Evolutionary conservation across 768 basidiomycete species (phyloP), one percentile per base, ranked within the genome.

Genomic region (Tricholomella constricta): DNA sequence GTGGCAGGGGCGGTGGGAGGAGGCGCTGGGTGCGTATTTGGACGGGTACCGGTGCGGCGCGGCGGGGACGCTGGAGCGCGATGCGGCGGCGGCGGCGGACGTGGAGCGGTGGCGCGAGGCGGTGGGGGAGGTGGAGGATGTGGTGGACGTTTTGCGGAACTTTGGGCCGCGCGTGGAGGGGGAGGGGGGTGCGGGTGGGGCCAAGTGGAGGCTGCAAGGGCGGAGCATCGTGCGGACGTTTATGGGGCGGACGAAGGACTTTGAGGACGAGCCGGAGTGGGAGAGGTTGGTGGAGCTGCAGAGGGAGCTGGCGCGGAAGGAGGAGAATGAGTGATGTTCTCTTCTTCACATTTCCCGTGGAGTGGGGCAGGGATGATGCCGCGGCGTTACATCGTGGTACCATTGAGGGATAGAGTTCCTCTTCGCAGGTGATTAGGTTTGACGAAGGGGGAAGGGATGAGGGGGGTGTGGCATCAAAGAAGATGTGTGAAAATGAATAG

Each of bases 181-280:
- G 10, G 31, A 10, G 31, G 31, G 14, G 9, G 14, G 14, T 9
- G 31, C 3, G 2, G 31, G 31, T 9, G 31, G 68, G 23, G 67
- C 61, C 51, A 88, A 85, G 57, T 98, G 97, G 97, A 82, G 78
- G 68, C 80, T 90, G 62, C 92, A 96, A 70, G 91, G 85, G 38
- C 80, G 88, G 48, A 94, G 92, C 55, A 77, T 98, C 51, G 80
- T 98, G 54, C 78, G 95, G 71, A 89, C 86, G 46, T 98, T 98
- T 70, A 80, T 91, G 71, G 95, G 90, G 6, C 77, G 91, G 54
- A 92, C 91, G 54, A 86, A 77, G 69, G 91, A 85, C 34, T 98
- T 94, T 58, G 90, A 88, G 68, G 94, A 94, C 46, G 91, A 97
- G 67, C 80, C 85, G 4, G 94, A 93, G 73, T 98, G 90, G 87